Percentiles rank a stretch among this genome's conserved stretches.
phyloP scores from a whole-genome alignment of 1,284 basidiomycete species.

The Ceratobasidium theobromae region DNA sequence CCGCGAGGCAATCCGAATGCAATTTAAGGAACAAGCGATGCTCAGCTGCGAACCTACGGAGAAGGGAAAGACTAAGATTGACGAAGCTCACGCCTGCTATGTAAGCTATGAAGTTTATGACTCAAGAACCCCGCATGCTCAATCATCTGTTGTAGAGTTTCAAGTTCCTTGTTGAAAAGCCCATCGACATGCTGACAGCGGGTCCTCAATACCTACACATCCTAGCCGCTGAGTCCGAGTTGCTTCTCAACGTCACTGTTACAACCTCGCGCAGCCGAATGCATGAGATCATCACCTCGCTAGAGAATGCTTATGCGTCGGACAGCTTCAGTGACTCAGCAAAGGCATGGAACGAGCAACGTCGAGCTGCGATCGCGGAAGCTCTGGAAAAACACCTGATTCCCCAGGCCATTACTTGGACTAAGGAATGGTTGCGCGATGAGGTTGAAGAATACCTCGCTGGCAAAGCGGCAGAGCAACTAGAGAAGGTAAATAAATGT shows the following conservation, averaged over 20 bases:
- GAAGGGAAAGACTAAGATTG: conserved; percentile 86
- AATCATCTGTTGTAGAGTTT: conserved; percentile 64
- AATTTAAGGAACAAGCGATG: conserved; percentile 77
- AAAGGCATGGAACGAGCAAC: conserved; percentile 90
- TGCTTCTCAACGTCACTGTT: conserved; percentile 79
- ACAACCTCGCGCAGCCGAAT: conserved; percentile 64
- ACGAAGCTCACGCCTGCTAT: conserved; percentile 85
- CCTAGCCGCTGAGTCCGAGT: conserved; percentile 86
- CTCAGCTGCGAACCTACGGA: conserved; percentile 89
- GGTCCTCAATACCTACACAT: conserved; percentile 87
- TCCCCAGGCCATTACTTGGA: conserved; percentile 83
- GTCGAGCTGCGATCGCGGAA: conserved; percentile 76
- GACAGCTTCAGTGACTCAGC: conserved; percentile 85
- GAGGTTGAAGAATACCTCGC: conserved; percentile 87
- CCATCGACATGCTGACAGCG: conserved; percentile 68
- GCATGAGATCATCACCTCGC: conserved; percentile 64
- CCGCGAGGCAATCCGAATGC: conserved; percentile 73
- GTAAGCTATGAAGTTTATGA: conserved; percentile 53
- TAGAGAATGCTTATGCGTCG: conserved; percentile 83
- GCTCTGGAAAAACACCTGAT: conserved; percentile 79
- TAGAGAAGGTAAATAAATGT: conserved; percentile 63
- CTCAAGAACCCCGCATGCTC: not conserved
- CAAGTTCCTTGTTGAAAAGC: conserved; percentile 91
- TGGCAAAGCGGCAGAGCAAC: conserved; percentile 60
- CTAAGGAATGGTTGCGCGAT: conserved; percentile 84